Evolutionary conservation across 371 early-diverging fungal genomes (phyloP), one percentile per base, ranked within the genome.

Genomic region (Apophysomyces trapeziformis): DNA sequence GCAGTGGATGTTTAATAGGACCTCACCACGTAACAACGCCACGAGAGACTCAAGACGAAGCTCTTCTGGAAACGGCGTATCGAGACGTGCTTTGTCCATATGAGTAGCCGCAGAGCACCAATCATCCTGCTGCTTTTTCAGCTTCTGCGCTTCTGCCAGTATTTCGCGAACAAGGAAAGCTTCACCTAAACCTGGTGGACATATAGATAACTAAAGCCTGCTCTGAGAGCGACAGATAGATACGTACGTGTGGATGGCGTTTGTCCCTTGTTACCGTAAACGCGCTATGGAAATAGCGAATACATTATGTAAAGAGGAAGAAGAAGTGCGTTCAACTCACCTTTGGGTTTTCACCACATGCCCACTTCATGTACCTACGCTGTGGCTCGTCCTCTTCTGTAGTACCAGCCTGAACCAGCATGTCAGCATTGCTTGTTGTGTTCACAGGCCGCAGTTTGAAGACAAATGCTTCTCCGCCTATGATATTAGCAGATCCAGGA

Each of bases 341-440:
- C 77, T 92, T 92, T 54, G 90, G 86, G 77, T 92, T 93, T 73
- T 93, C 93, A 32, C 93, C 93, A 58, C 89, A 91, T 9, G 93
- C 92, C 87, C 89, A 88, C 74, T 93, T 93, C 87, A 90, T 86
- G 75, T 83, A 93, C 37, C 92, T 72, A 89, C 90, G 89, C 50
- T 70, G 68, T 13, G 64, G 54, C 16, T 71, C 71, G 1, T 58
- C 50, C 11, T 47, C 38, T 35, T 64, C 71, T 54, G 76, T 73
- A 45, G 77, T 67, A 50, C 82, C 84, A 41, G 84, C 74, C 68
- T 89, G 79, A 32, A 90, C 78, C 14, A 85, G 68, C 89, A 91
- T 87, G 54, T 89, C 89, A 37, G 87, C 89, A 38, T 77, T 86
- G 61, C 80, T 78, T 43, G 84, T 71, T 4, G 82, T 86, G 46